Conservation (phyloP, 1,284 basidiomycete species). For the Sporisorium sorghi region DNA sequence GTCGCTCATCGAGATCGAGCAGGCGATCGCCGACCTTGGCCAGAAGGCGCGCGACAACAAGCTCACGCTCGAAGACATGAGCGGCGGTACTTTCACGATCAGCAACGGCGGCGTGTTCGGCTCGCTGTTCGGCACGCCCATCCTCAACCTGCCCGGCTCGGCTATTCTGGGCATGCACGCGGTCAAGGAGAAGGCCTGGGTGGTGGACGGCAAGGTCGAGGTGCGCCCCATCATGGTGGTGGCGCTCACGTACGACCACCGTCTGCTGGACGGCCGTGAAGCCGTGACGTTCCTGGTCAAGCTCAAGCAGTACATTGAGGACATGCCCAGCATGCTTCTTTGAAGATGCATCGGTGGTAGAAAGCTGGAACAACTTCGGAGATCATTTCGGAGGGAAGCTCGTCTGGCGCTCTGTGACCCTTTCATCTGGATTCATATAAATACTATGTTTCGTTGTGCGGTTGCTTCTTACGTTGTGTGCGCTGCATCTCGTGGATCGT, state of each 20-base stretch:
- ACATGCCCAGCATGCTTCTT: slow-evolving; percentile 66
- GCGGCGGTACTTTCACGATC: slow-evolving; percentile 97
- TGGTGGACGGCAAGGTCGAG: slow-evolving; percentile 77
- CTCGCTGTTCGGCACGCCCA: slow-evolving; percentile 91
- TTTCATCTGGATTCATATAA: slow-evolving; percentile 1
- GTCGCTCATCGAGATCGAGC: slow-evolving; percentile 91
- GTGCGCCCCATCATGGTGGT: slow-evolving; percentile 94
- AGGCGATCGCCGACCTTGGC: slow-evolving; percentile 87
- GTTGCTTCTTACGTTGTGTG: neutral
- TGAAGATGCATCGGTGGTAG: too few species aligned
- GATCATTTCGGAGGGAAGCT: too few species aligned
- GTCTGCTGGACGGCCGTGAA: slow-evolving; percentile 93
- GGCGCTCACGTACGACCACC: slow-evolving; percentile 90
- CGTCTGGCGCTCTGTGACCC: neutral
- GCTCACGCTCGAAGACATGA: slow-evolving; percentile 85
- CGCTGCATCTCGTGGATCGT: too few species aligned
- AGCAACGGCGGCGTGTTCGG: slow-evolving; percentile 99
- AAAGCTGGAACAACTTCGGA: too few species aligned
- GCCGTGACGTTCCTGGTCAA: slow-evolving; percentile 96
- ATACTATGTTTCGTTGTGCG: slow-evolving; percentile 7
- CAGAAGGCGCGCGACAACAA: slow-evolving; percentile 97
- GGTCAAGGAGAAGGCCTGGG: slow-evolving; percentile 93
- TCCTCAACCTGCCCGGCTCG: slow-evolving; percentile 93
- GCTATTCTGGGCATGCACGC: slow-evolving; percentile 96
- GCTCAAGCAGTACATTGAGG: slow-evolving; percentile 71